These are phyloP conservation scores for Rosa lucieae DNA, from an alignment of 306 rosid species.

Conservation along the genomic window DNA sequence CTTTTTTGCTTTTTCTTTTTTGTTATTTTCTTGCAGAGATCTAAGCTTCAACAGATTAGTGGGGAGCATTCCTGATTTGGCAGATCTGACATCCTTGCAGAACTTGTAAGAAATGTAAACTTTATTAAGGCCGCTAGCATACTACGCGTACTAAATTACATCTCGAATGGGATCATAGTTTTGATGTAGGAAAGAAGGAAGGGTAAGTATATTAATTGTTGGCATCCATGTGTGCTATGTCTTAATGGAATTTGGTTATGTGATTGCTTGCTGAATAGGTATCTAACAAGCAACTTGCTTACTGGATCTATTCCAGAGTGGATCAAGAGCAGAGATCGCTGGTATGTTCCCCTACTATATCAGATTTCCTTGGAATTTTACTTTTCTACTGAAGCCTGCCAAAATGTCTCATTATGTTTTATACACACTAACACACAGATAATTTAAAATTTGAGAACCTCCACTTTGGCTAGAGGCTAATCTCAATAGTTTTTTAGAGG, in stretches of 20 bases:
- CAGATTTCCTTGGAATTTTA: not conserved
- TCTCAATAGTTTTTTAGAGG: not conserved
- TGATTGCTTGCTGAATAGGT: conserved; percentile 14
- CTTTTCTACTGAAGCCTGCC: not conserved
- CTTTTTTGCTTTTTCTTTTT: too few species aligned
- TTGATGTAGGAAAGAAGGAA: not conserved
- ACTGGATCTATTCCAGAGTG: conserved; percentile 27
- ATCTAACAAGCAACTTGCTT: conserved; percentile 32
- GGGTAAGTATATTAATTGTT: not conserved
- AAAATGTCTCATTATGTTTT: not conserved
- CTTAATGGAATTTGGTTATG: not conserved
- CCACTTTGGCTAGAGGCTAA: not conserved
- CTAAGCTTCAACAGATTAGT: too few species aligned
- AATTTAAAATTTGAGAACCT: not conserved
- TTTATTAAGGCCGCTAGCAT: not conserved
- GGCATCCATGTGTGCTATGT: not conserved
- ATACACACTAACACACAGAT: not conserved
- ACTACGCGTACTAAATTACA: not conserved
- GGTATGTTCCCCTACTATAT: not conserved
- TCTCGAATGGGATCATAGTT: not conserved
- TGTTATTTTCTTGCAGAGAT: too few species aligned
- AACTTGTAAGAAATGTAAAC: not conserved
- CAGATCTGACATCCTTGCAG: too few species aligned
- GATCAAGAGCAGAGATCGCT: conserved; percentile 13
- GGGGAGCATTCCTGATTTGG: too few species aligned